phyloP scores from a whole-genome alignment of 345 rosid species.

The Gossypium arboreum region DNA sequence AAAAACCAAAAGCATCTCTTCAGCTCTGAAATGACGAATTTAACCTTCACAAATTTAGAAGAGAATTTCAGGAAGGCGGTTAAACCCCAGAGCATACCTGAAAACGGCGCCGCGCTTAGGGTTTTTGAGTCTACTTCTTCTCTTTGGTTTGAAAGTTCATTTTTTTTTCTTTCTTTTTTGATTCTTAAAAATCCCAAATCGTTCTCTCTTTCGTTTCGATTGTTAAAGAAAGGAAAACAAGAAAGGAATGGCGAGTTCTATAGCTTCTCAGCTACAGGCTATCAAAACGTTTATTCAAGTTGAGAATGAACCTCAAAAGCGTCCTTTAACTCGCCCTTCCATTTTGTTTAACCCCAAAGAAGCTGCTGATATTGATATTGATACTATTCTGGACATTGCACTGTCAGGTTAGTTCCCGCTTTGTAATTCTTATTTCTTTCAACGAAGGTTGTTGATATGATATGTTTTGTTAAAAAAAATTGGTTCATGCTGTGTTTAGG shows the following conservation, averaged over 20 bases:
- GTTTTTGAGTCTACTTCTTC: background rate
- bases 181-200: background rate
- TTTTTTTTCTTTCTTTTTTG: background rate
- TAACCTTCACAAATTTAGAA: too few relatives aligned
- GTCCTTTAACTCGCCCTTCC: slow-evolving; percentile 62
- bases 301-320: slow-evolving; percentile 48
- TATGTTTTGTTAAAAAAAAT: background rate
- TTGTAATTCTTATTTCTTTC: background rate
- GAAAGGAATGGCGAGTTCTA: slow-evolving; percentile 45
- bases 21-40: too few relatives aligned
- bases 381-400: slow-evolving; percentile 52
- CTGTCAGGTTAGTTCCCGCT: slow-evolving; percentile 40
- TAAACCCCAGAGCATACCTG: background rate
- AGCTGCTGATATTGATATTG: slow-evolving; percentile 76
- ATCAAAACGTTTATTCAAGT: slow-evolving; percentile 46
- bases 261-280: slow-evolving; percentile 66
- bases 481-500: slow-evolving; percentile 44
- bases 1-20: too few relatives aligned
- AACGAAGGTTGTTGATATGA: background rate
- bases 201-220: background rate
- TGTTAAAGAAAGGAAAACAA: slow-evolving; percentile 12
- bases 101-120: slow-evolving; percentile 5
- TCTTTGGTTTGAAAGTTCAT: background rate
- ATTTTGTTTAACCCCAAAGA: slow-evolving; percentile 49
- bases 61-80: background rate